Base-by-base conservation (phyloP, 345 rosid species). In the Aquilaria sinensis region DNA sequence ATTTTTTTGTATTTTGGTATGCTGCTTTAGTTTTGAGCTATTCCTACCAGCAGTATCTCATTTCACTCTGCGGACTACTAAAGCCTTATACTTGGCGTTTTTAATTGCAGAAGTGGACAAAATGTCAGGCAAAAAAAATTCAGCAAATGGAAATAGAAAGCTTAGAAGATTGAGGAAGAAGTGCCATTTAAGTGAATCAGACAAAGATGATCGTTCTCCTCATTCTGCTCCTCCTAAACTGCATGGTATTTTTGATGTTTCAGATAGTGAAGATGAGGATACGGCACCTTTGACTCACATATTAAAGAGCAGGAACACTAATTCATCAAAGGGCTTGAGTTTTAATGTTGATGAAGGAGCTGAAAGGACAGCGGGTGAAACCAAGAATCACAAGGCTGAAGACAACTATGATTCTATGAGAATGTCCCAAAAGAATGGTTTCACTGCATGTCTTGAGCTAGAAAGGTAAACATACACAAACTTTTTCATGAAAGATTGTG, bases 91-190 rank as follows among this genome's bases (percentile, higher is more conserved):
- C 43, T 37, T 37, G 5, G 43, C 43, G 5, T 8, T 37, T 23
- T 54, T 54, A 16, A 16, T n/a, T 62, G 66, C 34, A 16, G 66
- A 62, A 15, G 41, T 37, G 9, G 79, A 75, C 59, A 80, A 75
- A 57, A 56, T 16, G 56, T 59, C 53, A 11, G 53, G 62, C 33
- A 69, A 63, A 37, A 64, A 9, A 43, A 76, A 64, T 64, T 43
- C 60, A 31, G 69, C 70, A 66, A 54, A 68, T 32, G 63, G 9
- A 23, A 80, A 69, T 61, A 63, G 56, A 37, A 78, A 58, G 47
- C 62, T 31, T 23, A 68, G 75, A 62, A 72, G 84, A 57, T 82
- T 77, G 31, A 75, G 64, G 72, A 90, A 75, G 73, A 84, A 67
- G 64, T 76, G 71, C 68, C 83, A 70, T 43, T 12, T 58, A 4